These are phyloP conservation scores for Suillus occidentalis DNA, from an alignment of 768 basidiomycete genomes.

Conservation along the genomic window DNA sequence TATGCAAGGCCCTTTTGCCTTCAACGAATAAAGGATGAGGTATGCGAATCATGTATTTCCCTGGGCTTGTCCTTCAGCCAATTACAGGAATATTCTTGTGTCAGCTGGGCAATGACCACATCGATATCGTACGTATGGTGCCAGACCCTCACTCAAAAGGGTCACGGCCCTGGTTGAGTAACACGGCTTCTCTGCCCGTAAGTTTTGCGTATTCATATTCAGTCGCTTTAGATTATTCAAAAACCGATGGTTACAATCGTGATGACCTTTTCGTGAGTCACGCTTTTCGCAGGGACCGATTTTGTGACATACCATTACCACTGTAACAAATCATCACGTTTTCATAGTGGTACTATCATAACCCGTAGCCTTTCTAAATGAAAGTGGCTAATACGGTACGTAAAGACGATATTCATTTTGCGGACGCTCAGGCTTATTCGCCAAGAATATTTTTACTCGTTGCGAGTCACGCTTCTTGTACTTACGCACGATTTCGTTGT, in stretches of 20 bases:
- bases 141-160: conserved; percentile 9
- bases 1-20: background rate
- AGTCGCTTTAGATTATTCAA: background rate
- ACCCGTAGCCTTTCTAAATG: conserved; percentile 22
- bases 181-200: conserved; percentile 19
- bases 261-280: too few species aligned
- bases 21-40: background rate
- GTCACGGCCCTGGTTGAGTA: conserved; percentile 32
- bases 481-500: background rate
- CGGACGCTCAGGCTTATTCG: conserved; percentile 36
- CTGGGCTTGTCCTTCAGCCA: background rate
- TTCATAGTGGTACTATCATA: too few species aligned
- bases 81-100: background rate
- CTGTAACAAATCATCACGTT: too few species aligned
- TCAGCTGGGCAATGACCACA: background rate
- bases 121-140: conserved; percentile 15
- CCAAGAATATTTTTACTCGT: conserved; percentile 29
- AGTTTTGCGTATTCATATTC: conserved; percentile 10
- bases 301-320: too few species aligned
- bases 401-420: conserved; percentile 39
- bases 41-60: background rate
- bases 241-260: too few species aligned
- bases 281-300: too few species aligned
- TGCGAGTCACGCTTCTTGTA: conserved; percentile 28
- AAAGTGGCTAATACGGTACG: conserved; percentile 35